Evolutionary conservation across 352 stramenopile species (phyloP).

Genomic region (Phytopythium cucurbitacearum): DNA sequence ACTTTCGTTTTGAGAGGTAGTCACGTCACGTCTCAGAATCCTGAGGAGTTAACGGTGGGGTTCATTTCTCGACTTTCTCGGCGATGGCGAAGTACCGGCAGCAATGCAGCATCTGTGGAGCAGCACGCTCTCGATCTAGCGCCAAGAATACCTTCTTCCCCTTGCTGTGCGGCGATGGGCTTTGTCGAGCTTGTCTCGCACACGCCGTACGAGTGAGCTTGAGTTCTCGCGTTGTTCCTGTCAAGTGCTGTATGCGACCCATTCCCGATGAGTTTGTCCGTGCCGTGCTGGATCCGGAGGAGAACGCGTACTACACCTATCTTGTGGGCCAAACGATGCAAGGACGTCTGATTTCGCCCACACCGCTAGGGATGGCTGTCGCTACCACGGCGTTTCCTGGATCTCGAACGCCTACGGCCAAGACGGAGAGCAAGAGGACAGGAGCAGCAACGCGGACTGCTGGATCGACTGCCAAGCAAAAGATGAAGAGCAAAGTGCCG

Average conservation of each 20-base stretch:
- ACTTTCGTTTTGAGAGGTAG: neutral
- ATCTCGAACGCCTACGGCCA: neutral
- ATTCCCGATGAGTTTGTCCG: slow-evolving; percentile 25
- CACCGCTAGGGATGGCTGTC: neutral
- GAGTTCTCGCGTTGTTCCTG: slow-evolving; percentile 14
- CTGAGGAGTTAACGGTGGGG: neutral
- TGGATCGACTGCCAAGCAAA: too few relatives aligned
- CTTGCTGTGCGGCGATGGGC: slow-evolving; percentile 31
- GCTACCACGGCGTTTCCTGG: neutral
- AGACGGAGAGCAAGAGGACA: too few relatives aligned
- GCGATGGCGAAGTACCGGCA: slow-evolving; percentile 2
- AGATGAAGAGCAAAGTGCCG: too few relatives aligned
- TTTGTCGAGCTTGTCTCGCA: slow-evolving; percentile 28
- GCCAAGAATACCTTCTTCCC: slow-evolving; percentile 18
- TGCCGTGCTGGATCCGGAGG: slow-evolving; percentile 22
- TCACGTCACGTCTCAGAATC: neutral
- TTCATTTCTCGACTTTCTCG: slow-evolving; percentile 2
- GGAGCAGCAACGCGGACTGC: too few relatives aligned
- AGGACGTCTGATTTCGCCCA: neutral
- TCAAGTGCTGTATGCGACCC: slow-evolving; percentile 31
- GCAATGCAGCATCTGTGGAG: slow-evolving; percentile 3
- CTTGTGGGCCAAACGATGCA: slow-evolving; percentile 12
- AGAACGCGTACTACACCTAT: slow-evolving; percentile 39
- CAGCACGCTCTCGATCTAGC: slow-evolving; percentile 5
- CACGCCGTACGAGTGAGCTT: slow-evolving; percentile 12